These are phyloP conservation scores for Diplodia intermedia DNA, from an alignment of 2,329 filamentous ascomycete genomes.

Conservation along the genomic window DNA sequence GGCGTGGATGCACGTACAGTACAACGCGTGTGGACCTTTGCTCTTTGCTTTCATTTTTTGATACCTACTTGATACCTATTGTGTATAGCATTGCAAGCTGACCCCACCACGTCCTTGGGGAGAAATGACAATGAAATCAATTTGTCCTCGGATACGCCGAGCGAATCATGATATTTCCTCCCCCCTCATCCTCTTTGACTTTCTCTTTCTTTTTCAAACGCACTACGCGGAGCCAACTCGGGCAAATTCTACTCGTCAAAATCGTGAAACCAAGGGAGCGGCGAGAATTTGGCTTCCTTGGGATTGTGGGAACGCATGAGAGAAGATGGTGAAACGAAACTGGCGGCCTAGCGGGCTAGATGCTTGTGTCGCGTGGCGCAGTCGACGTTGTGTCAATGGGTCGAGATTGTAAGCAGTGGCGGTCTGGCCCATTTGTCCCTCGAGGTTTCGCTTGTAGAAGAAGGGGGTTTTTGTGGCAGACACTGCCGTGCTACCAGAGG, in stretches of 20 bases:
- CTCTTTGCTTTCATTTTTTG: slow-evolving; percentile 15
- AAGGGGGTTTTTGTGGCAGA: too few relatives aligned
- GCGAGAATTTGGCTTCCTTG: background rate
- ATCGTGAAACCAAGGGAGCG: background rate
- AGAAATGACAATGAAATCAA: background rate
- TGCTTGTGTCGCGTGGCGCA: background rate
- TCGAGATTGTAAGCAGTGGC: background rate
- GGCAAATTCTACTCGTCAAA: background rate
- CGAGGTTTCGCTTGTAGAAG: too few relatives aligned
- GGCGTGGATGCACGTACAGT: background rate
- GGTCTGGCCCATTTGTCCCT: background rate
- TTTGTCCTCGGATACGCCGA: background rate
- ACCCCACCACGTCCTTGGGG: background rate
- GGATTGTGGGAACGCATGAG: background rate
- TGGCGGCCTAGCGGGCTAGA: slow-evolving; percentile 10
- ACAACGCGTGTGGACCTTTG: background rate
- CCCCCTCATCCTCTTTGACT: too few relatives aligned
- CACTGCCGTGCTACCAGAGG: too few relatives aligned
- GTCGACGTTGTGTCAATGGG: slow-evolving; percentile 1
- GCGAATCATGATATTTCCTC: background rate
- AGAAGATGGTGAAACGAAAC: slow-evolving; percentile 21
- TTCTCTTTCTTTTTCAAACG: background rate
- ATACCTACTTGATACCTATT: slow-evolving; percentile 27
- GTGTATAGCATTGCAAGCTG: slow-evolving; percentile 2
- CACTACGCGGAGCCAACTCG: background rate